Evolutionary conservation across 1,284 basidiomycete genomes (phyloP).

Genomic region (Heterobasidion annosum): DNA sequence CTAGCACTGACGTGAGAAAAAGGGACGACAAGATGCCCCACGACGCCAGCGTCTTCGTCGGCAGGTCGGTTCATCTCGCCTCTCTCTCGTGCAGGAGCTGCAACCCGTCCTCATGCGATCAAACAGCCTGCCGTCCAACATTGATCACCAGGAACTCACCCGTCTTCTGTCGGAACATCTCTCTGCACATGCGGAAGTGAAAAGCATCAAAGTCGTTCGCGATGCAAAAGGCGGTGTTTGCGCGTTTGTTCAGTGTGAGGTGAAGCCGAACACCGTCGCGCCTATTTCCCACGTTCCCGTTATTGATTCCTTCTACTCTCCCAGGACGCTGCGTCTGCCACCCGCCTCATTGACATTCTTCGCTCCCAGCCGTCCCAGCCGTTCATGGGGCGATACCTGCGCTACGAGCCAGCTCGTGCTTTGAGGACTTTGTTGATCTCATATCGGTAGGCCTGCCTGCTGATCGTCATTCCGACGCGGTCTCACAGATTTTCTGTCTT

Average conservation of each 20-base stretch:
- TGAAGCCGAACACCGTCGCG: slow-evolving; percentile 18
- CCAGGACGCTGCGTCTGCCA: slow-evolving; percentile 51
- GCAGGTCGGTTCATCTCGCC: slow-evolving; percentile 40
- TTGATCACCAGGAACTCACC: slow-evolving; percentile 53
- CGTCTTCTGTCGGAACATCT: slow-evolving; percentile 54
- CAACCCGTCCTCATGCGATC: slow-evolving; percentile 3
- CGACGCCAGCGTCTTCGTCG: slow-evolving; percentile 73
- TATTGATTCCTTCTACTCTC: slow-evolving; percentile 6
- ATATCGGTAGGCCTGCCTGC: slow-evolving; percentile 41
- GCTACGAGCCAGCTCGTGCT: slow-evolving; percentile 72
- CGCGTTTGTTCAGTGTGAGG: slow-evolving; percentile 77
- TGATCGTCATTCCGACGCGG: neutral
- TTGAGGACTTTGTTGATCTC: slow-evolving; percentile 65
- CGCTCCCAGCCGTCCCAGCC: slow-evolving; percentile 42
- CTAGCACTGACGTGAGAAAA: slow-evolving; percentile 16
- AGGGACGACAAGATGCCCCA: slow-evolving; percentile 47
- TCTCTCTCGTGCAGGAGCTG: slow-evolving; percentile 6
- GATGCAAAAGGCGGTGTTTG: slow-evolving; percentile 69
- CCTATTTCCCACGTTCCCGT: neutral
- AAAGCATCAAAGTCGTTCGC: slow-evolving; percentile 64
- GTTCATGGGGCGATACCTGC: slow-evolving; percentile 61
- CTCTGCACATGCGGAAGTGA: slow-evolving; percentile 49
- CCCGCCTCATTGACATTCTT: slow-evolving; percentile 49
- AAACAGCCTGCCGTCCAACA: slow-evolving; percentile 54
- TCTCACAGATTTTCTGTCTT: neutral